A percentile compares a stretch with the other conserved stretches of the same genome.
Evolutionary conservation across 441 rosid species (phyloP).

Genomic region (Brassica balearica): DNA sequence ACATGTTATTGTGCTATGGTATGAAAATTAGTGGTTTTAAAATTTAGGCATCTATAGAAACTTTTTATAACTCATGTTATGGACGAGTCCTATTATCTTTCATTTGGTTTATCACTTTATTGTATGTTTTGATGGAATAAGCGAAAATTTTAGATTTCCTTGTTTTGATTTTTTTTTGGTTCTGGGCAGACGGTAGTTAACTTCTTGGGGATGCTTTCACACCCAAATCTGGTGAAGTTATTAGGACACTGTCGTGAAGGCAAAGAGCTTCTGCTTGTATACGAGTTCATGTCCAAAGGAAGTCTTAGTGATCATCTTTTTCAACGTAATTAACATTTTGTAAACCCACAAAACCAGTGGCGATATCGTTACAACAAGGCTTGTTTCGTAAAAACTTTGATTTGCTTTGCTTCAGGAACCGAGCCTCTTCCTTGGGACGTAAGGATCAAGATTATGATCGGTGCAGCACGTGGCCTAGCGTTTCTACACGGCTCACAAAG

Average conservation of each 20-base stretch:
- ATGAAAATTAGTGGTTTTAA: slow-evolving; percentile 1
- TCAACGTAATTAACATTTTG: slow-evolving; percentile 48
- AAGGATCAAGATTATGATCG: slow-evolving; percentile 57
- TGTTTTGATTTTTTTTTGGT: background rate
- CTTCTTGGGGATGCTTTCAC: slow-evolving; percentile 63
- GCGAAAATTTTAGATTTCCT: slow-evolving; percentile 10
- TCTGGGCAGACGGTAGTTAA: slow-evolving; percentile 60
- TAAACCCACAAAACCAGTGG: background rate
- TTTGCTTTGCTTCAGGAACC: slow-evolving; percentile 35
- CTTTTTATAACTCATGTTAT: background rate
- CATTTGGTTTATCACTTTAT: slow-evolving; percentile 3
- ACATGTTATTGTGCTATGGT: background rate
- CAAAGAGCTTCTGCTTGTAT: slow-evolving; percentile 60
- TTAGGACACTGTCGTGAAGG: slow-evolving; percentile 70
- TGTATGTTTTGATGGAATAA: slow-evolving; percentile 3
- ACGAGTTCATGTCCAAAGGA: slow-evolving; percentile 64
- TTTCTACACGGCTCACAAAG: slow-evolving; percentile 57
- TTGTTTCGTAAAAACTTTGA: background rate
- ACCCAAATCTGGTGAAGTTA: slow-evolving; percentile 59
- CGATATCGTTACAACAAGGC: background rate
- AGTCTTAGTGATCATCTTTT: slow-evolving; percentile 64
- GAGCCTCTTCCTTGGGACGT: slow-evolving; percentile 69
- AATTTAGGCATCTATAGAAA: background rate
- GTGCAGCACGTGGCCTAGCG: slow-evolving; percentile 65
- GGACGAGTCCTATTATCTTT: background rate